A percentile compares a stretch with the other conserved stretches of the same genome.
Conservation (phyloP, 2,329 filamentous ascomycete species). For the Fusarium staphyleae region DNA sequence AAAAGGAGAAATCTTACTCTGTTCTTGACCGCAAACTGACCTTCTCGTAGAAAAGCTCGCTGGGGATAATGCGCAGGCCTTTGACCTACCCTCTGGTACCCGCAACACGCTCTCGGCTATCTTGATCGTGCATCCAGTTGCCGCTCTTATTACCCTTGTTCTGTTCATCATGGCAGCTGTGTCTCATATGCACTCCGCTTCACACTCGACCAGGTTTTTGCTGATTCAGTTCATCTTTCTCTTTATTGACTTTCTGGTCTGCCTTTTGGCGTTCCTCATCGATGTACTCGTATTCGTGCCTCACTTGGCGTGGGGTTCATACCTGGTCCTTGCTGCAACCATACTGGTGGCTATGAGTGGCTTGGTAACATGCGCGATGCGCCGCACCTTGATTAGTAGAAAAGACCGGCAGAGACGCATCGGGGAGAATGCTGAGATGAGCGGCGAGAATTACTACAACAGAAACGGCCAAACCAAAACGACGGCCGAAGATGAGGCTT, state of each 20-base stretch:
- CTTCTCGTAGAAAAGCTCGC: slow-evolving; percentile 34
- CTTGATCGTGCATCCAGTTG: slow-evolving; percentile 90
- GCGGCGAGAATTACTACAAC: slow-evolving; percentile 89
- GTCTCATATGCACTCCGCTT: slow-evolving; percentile 85
- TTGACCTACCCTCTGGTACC: slow-evolving; percentile 62
- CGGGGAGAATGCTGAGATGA: slow-evolving; percentile 96
- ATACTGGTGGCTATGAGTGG: slow-evolving; percentile 83
- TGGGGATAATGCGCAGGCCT: slow-evolving; percentile 50
- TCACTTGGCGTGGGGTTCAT: slow-evolving; percentile 92
- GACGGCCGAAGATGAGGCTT: slow-evolving; percentile 48
- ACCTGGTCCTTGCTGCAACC: slow-evolving; percentile 88
- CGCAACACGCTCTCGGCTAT: slow-evolving; percentile 80
- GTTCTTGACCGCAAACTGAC: slow-evolving; percentile 19
- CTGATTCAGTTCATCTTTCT: slow-evolving; percentile 85
- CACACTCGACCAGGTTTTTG: slow-evolving; percentile 89
- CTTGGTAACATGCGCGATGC: slow-evolving; percentile 92
- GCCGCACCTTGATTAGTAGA: slow-evolving; percentile 85
- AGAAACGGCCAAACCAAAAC: slow-evolving; percentile 65
- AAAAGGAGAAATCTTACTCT: not conserved
- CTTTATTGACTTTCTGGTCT: slow-evolving; percentile 82
- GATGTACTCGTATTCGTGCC: slow-evolving; percentile 95
- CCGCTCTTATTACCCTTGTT: slow-evolving; percentile 82
- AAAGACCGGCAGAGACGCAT: slow-evolving; percentile 94
- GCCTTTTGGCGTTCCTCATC: slow-evolving; percentile 86
- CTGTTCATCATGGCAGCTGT: slow-evolving; percentile 81